A percentile compares a stretch with the other conserved stretches of the same genome.
Conservation (phyloP, 2,329 filamentous ascomycete species). For the Exophiala sideris region DNA sequence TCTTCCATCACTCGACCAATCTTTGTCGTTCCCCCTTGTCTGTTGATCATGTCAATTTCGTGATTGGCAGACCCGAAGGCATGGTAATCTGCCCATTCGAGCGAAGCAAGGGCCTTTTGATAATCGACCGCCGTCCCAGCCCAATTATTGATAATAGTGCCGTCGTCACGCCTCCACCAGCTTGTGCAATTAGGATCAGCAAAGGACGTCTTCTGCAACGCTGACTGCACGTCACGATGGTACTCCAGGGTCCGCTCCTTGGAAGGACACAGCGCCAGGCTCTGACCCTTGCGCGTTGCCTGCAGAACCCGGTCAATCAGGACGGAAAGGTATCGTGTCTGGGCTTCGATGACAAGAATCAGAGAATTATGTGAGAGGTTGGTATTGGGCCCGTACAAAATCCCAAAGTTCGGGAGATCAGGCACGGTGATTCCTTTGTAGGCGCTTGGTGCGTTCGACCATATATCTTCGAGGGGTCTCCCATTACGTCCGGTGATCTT, state of each 20-base stretch:
- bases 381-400: slow-evolving; percentile 58
- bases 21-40: slow-evolving; percentile 13
- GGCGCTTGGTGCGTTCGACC: slow-evolving; percentile 50
- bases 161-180: slow-evolving; percentile 57
- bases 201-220: slow-evolving; percentile 46
- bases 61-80: slow-evolving; percentile 30
- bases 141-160: slow-evolving; percentile 58
- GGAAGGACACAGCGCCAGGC: slow-evolving; percentile 47
- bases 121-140: slow-evolving; percentile 54
- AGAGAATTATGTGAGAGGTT: slow-evolving; percentile 56
- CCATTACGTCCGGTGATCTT: slow-evolving; percentile 48
- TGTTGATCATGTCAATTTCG: slow-evolving; percentile 28
- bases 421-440: slow-evolving; percentile 52
- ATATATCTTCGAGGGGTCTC: slow-evolving; percentile 47
- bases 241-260: slow-evolving; percentile 19
- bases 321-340: slow-evolving; percentile 52
- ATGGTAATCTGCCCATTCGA: slow-evolving; percentile 35
- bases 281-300: slow-evolving; percentile 39
- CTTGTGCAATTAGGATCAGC: slow-evolving; percentile 52
- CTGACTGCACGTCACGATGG: slow-evolving; percentile 13
- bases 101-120: slow-evolving; percentile 40
- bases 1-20: slow-evolving; percentile 16
- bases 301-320: slow-evolving; percentile 49
- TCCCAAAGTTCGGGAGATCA: slow-evolving; percentile 52
- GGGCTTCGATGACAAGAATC: slow-evolving; percentile 59